Evolutionary conservation across 768 basidiomycete species (phyloP).

Genomic region (Candolleomyces efflorescens): DNA sequence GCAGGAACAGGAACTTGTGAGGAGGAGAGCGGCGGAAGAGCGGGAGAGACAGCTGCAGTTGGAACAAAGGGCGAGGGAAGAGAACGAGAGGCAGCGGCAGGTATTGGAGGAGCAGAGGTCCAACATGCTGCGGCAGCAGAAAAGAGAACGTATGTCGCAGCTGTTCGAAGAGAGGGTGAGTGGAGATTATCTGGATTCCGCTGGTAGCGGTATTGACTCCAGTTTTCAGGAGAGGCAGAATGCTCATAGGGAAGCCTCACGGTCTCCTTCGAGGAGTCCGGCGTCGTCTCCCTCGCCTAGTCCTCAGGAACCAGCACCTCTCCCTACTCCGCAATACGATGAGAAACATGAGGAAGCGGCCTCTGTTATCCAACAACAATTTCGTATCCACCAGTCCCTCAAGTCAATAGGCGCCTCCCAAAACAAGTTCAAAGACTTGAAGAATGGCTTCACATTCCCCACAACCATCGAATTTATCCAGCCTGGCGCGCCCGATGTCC

Average conservation of each 20-base stretch:
- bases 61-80: conserved; percentile 17
- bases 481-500: conserved; percentile 23
- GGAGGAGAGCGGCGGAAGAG: conserved; percentile 16
- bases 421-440: conserved; percentile 39
- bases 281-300: conserved; percentile 1
- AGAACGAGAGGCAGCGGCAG: conserved; percentile 13
- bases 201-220: background rate
- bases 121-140: conserved; percentile 12
- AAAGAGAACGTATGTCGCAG: conserved; percentile 5
- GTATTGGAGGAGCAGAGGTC: conserved; percentile 17
- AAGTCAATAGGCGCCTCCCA: conserved; percentile 34
- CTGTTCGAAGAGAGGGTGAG: conserved; percentile 12
- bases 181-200: background rate
- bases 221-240: background rate
- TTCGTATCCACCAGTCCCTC: conserved; percentile 41
- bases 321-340: conserved; percentile 17
- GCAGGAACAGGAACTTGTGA: conserved; percentile 15
- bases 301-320: conserved; percentile 4
- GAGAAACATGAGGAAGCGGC: conserved; percentile 39
- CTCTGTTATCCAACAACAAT: conserved; percentile 41
- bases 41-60: conserved; percentile 11
- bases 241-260: background rate
- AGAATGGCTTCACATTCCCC: conserved; percentile 40
- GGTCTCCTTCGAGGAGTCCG: background rate
- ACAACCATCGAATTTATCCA: conserved; percentile 44